Evolutionary conservation across 306 rosid genomes (phyloP).

Genomic region (Casuarina cunninghamiana): DNA sequence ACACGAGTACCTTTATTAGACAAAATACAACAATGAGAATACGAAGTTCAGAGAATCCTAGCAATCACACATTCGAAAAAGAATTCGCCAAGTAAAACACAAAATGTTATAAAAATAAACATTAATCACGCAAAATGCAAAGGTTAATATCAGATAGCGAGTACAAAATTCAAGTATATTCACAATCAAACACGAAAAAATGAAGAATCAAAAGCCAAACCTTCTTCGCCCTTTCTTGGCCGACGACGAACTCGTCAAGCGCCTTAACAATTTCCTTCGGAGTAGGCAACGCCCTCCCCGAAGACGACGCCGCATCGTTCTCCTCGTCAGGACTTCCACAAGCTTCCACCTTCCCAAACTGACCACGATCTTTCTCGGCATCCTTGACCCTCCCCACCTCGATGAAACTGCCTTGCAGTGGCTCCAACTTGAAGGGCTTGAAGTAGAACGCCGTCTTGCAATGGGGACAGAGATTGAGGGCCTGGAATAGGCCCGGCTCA

Average conservation of each 20-base stretch:
- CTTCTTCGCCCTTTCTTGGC: constrained; percentile 67
- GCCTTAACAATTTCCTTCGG: constrained; percentile 54
- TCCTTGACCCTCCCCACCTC: constrained; percentile 58
- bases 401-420: constrained; percentile 60
- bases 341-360: background rate
- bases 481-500: constrained; percentile 55
- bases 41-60: background rate
- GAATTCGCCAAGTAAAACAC: background rate
- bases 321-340: constrained; percentile 7
- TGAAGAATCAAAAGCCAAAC: constrained; percentile 18
- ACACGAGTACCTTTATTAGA: background rate
- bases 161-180: background rate
- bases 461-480: constrained; percentile 58
- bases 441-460: constrained; percentile 71
- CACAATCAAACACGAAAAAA: background rate
- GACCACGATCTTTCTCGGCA: constrained; percentile 16
- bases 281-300: constrained; percentile 41
- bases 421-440: constrained; percentile 59
- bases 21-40: background rate
- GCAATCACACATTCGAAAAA: background rate
- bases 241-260: constrained; percentile 54
- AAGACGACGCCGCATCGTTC: background rate
- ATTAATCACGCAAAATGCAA: background rate
- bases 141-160: background rate
- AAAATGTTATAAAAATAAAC: background rate